Conservation (phyloP, 2,329 filamentous ascomycete species). For the Dactylella cylindrospora region DNA sequence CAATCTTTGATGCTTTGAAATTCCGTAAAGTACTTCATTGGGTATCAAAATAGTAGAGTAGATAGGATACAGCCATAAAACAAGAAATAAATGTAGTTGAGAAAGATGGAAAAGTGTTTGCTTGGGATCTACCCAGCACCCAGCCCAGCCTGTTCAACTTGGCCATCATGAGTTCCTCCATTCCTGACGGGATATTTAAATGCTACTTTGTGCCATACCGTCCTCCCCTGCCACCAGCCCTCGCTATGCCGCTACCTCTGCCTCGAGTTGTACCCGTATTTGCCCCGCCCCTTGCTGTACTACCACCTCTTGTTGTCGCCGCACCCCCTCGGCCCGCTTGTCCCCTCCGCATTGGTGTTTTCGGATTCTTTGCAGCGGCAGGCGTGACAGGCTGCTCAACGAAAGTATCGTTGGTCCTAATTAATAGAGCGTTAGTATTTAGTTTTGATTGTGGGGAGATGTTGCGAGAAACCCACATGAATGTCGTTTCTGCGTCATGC, state of each 20-base stretch:
- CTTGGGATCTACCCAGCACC: background rate
- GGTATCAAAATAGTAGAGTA: constrained; percentile 5
- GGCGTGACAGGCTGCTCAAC: constrained; percentile 38
- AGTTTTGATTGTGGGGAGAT: background rate
- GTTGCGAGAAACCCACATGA: constrained; percentile 64
- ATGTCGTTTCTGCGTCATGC: constrained; percentile 72
- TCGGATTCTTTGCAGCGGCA: constrained; percentile 27
- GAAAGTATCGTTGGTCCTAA: constrained; percentile 44
- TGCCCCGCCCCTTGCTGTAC: constrained; percentile 14
- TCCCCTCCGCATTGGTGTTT: constrained; percentile 32
- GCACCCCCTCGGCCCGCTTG: constrained; percentile 5
- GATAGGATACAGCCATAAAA: background rate
- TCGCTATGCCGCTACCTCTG: constrained; percentile 17
- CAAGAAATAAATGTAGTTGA: background rate
- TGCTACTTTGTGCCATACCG: constrained; percentile 30
- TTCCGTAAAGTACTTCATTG: constrained; percentile 41
- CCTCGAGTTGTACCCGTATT: constrained; percentile 3
- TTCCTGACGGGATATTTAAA: no score
- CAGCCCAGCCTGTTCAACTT: background rate
- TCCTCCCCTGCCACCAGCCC: constrained; percentile 17
- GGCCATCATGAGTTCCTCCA: background rate
- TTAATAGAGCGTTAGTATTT: background rate
- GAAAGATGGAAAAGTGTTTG: background rate
- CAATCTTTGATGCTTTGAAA: constrained; percentile 27
- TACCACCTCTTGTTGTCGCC: constrained; percentile 19